Base-by-base conservation (phyloP, 1,284 basidiomycete genomes). In the Moesziomyces sp. region DNA sequence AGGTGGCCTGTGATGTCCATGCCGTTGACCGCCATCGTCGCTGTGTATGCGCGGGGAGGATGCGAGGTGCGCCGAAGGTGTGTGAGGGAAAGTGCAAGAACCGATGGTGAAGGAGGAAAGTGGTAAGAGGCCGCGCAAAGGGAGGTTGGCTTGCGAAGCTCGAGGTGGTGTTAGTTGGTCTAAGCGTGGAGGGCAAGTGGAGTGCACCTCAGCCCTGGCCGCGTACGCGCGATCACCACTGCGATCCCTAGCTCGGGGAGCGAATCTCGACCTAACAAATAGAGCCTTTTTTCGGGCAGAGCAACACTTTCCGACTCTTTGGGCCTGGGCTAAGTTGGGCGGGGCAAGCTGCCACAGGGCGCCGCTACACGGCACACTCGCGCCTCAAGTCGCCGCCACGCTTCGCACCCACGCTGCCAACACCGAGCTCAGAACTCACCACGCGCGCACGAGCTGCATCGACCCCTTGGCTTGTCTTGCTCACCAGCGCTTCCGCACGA, bases 1-100 rank as follows among this genome's bases (percentile, higher is more conserved):
- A 84, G 77, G 57, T 71, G 73, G 45, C 50, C 55, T 3, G 67
- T 74, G 52, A 74, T 70, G 58, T 69, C 71, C 71, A 68, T 74
- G 28, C 71, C 71, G 61, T 74, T 74, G 48, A 73, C 56, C 57
- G 70, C 59, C 70, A 73, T 73, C 8, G 26, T 69, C 45, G 23
- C 14, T 24, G 45, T 26, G 8, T 35, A 5, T 48, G 30, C 13
- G 45, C 30, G 34, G 14, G 0, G 0, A 23, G 30, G 24, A 2
- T 35, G 28, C 23, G 45, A 47, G 16, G 10, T 14, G 10, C n/a
- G 38, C 26, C n/a, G 13, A 42, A 16, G 42, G 34, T 44, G 38
- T 7, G 34, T n/a, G 24, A 1, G 10, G 21, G 5, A 3, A 18
- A 16, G 21, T 11, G 26, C 6, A 18, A 38, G 35, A 16, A 14